Conservation (phyloP, 495 filamentous ascomycete species). For the Aspergillus ostianus region DNA sequence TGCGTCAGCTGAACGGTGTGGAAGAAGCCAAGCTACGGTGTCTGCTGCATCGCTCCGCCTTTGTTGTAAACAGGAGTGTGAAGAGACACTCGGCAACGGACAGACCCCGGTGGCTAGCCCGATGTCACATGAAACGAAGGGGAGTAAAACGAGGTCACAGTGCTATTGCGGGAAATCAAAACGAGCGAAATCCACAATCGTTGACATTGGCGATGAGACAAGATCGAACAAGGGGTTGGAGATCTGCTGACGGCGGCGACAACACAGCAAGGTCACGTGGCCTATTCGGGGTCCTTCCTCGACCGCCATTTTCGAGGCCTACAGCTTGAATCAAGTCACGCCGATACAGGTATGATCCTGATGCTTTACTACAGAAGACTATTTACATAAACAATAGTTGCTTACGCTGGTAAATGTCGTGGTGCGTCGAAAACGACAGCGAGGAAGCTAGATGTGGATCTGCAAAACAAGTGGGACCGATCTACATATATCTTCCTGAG, state of each 20-base stretch:
- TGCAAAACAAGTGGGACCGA: too few species aligned
- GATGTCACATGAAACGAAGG: not conserved
- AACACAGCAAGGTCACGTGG: not conserved
- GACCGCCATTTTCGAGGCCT: not conserved
- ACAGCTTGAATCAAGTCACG: not conserved
- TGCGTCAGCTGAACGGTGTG: not conserved
- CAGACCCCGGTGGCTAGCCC: not conserved
- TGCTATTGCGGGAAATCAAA: not conserved
- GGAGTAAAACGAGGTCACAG: not conserved
- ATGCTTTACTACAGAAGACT: too few species aligned
- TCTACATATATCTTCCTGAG: too few species aligned
- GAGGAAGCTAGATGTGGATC: too few species aligned
- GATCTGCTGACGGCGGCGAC: not conserved
- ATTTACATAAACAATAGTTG: too few species aligned
- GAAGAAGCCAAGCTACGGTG: constrained; percentile 11
- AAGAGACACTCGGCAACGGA: not conserved
- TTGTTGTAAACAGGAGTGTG: not conserved
- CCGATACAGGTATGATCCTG: too few species aligned
- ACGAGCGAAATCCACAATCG: not conserved
- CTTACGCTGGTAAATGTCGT: too few species aligned
- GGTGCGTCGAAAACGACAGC: too few species aligned
- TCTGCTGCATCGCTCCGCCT: constrained; percentile 21
- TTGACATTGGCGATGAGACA: not conserved
- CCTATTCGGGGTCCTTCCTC: not conserved
- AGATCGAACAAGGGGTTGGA: not conserved